These are phyloP conservation scores for Papiliotrema nemorosa DNA, from an alignment of 1,284 basidiomycete species.

Conservation along the genomic window DNA sequence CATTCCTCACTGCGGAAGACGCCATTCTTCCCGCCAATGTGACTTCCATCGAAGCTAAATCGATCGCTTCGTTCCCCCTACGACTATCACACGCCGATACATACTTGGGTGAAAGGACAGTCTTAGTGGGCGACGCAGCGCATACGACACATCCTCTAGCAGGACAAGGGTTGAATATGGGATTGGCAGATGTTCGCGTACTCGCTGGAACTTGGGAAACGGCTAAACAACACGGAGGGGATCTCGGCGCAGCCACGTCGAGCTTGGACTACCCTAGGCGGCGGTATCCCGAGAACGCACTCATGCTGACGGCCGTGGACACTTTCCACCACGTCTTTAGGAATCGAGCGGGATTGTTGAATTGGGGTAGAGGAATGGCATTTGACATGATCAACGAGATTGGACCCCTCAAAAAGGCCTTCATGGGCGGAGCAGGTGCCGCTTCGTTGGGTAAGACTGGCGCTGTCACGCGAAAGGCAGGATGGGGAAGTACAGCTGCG, in stretches of 20 bases:
- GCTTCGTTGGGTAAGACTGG: conserved; percentile 2
- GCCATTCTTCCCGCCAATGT: conserved; percentile 69
- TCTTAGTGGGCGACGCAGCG: conserved; percentile 91
- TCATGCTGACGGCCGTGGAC: conserved; percentile 75
- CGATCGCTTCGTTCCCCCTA: conserved; percentile 86
- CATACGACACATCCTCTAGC: conserved; percentile 96
- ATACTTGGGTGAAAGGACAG: conserved; percentile 78
- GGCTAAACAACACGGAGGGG: conserved; percentile 62
- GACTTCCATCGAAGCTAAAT: conserved; percentile 65
- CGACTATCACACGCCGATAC: conserved; percentile 80
- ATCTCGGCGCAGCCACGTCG: conserved; percentile 77
- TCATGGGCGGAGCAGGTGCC: conserved; percentile 76
- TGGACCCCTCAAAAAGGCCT: conserved; percentile 69
- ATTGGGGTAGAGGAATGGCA: conserved; percentile 80
- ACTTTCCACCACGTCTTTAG: conserved; percentile 83
- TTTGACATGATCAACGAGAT: conserved; percentile 89
- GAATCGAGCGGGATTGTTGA: conserved; percentile 62
- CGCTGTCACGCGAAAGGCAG: conserved; percentile 7
- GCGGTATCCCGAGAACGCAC: conserved; percentile 81
- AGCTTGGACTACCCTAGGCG: conserved; percentile 71
- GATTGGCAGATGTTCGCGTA: conserved; percentile 76
- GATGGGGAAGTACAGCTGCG: conserved; percentile 26
- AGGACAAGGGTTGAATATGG: conserved; percentile 93
- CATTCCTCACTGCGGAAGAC: conserved; percentile 57
- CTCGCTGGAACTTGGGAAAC: conserved; percentile 62